phyloP scores from a whole-genome alignment of 257 asterid species.

The Cordia subcordata region DNA sequence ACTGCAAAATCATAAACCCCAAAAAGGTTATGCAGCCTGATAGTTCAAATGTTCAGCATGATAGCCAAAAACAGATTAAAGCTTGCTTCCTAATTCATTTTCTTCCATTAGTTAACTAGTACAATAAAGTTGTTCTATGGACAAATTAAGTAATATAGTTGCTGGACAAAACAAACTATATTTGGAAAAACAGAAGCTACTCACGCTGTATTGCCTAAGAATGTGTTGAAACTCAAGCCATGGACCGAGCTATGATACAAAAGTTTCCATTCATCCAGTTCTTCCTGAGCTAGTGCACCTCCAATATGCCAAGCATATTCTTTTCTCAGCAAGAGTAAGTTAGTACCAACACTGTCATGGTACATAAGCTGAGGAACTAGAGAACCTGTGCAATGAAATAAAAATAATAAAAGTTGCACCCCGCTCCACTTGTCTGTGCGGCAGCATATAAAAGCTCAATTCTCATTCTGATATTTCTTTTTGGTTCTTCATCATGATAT shows the following conservation, averaged over 20 bases:
- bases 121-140: no score
- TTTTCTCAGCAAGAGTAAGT: slow-evolving; percentile 55
- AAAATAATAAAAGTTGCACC: slow-evolving; percentile 3
- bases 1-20: no score
- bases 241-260: slow-evolving; percentile 74
- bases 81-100: no score
- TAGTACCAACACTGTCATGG: slow-evolving; percentile 39
- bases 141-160: neutral
- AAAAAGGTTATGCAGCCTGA: no score
- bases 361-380: slow-evolving; percentile 54
- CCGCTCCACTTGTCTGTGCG: neutral
- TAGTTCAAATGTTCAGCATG: no score
- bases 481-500: no score
- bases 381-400: slow-evolving; percentile 47
- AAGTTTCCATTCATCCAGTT: slow-evolving; percentile 80
- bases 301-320: slow-evolving; percentile 93
- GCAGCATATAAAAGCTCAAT: neutral
- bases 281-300: slow-evolving; percentile 64
- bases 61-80: no score
- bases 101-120: no score
- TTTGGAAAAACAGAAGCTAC: neutral
- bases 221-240: slow-evolving; percentile 86
- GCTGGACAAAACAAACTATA: neutral
- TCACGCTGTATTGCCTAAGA: slow-evolving; percentile 19
- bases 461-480: no score